Evolutionary conservation across 1,284 basidiomycete genomes (phyloP).

Genomic region (Anthracocystis panici-leucophaei): DNA sequence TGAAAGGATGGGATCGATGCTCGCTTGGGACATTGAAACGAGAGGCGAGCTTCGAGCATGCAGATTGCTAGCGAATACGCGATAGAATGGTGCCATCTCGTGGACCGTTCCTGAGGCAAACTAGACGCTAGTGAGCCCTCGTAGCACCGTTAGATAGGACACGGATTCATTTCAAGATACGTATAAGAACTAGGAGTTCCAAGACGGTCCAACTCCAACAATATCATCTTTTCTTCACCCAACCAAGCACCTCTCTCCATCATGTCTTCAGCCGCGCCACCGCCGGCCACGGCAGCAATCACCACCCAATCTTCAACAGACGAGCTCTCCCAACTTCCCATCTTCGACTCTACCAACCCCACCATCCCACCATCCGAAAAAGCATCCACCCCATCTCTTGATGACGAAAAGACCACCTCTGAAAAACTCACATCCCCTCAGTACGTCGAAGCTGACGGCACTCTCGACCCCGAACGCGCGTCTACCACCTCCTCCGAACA

Average conservation of each 20-base stretch:
- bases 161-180: no score
- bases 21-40: no score
- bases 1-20: no score
- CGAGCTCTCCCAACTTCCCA: slow-evolving; percentile 18
- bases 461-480: background rate
- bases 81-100: no score
- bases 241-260: background rate
- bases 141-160: no score
- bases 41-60: no score
- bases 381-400: background rate
- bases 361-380: slow-evolving; percentile 4
- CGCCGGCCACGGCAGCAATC: background rate
- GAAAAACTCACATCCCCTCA: background rate
- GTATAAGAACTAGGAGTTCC: no score
- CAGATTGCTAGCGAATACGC: no score
- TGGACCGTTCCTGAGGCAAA: no score
- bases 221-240: background rate
- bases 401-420: background rate
- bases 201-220: no score
- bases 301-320: background rate
- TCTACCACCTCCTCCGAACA: slow-evolving; percentile 4
- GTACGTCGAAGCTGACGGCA: background rate
- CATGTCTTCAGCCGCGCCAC: slow-evolving; percentile 9
- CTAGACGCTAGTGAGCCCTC: no score
- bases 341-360: slow-evolving; percentile 4